A percentile compares a stretch with the other conserved stretches of the same genome.
Conservation (phyloP, 176 grass and related monocot genomes). For the Elymus sibiricus region DNA sequence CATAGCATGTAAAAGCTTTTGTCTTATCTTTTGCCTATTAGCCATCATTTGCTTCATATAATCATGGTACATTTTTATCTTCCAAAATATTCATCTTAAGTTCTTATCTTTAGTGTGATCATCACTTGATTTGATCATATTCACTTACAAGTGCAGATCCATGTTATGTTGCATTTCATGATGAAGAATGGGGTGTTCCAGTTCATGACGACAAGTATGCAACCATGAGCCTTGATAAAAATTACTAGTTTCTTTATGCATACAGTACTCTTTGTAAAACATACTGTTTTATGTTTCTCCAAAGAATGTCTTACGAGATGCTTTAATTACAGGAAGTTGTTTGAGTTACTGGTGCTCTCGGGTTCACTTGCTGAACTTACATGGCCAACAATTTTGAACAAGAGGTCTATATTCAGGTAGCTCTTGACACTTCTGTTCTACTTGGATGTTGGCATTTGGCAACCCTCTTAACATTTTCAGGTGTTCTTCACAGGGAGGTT, state of each 20-base stretch:
- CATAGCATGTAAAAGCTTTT: neutral
- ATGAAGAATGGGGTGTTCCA: constrained; percentile 82
- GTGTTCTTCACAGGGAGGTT: constrained; percentile 59
- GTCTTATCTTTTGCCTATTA: neutral
- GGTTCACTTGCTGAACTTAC: constrained; percentile 90
- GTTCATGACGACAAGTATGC: constrained; percentile 85
- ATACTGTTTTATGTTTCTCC: neutral
- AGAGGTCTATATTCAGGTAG: constrained; percentile 86
- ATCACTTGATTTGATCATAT: constrained; percentile 11
- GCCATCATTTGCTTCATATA: neutral
- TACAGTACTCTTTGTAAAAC: neutral
- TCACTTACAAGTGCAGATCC: constrained; percentile 43
- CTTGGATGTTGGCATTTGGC: neutral
- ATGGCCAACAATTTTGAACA: constrained; percentile 88
- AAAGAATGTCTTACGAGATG: constrained; percentile 16
- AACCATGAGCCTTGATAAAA: neutral
- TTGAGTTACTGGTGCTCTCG: constrained; percentile 90
- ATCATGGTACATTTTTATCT: neutral
- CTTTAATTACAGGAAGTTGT: constrained; percentile 71
- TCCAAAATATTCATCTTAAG: neutral
- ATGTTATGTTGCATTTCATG: constrained; percentile 77
- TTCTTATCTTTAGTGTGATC: constrained; percentile 2
- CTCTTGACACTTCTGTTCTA: constrained; percentile 16
- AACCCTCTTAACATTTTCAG: constrained; percentile 17
- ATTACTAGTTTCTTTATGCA: neutral